Percentiles rank a stretch among this genome's conserved stretches.
Conservation (phyloP, 495 filamentous ascomycete species). For the Annulohypoxylon bovei region DNA sequence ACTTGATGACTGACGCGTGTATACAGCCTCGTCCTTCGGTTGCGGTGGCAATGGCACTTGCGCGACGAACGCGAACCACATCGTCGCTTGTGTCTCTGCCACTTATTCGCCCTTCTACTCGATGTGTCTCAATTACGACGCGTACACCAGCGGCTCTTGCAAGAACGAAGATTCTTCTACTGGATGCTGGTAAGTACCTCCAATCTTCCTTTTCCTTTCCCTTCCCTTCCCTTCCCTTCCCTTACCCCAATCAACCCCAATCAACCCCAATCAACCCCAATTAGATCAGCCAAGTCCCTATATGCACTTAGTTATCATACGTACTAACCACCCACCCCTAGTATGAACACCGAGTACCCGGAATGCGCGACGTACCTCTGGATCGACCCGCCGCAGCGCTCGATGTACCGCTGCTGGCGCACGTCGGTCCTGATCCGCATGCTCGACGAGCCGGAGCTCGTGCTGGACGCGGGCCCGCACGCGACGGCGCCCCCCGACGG, state of each 20-base stretch:
- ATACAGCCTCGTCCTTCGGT: conserved; percentile 37
- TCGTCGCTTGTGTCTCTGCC: conserved; percentile 48
- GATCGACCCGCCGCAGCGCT: conserved; percentile 41
- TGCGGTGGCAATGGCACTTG: conserved; percentile 38
- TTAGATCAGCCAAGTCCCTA: neutral
- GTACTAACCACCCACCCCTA: conserved; percentile 18
- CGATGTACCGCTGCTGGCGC: conserved; percentile 51
- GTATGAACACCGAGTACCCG: conserved; percentile 16
- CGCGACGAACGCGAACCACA: conserved; percentile 45
- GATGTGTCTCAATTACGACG: conserved; percentile 50
- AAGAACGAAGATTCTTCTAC: conserved; percentile 29
- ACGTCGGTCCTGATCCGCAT: conserved; percentile 39
- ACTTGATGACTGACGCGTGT: conserved; percentile 12
- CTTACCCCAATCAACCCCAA: neutral
- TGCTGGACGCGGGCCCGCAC: conserved; percentile 32
- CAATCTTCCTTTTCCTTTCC: neutral
- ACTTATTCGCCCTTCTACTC: conserved; percentile 43
- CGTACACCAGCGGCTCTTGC: conserved; percentile 41
- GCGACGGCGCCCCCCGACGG: neutral
- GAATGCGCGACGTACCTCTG: conserved; percentile 53
- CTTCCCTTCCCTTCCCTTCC: neutral
- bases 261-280: neutral
- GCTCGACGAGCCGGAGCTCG: conserved; percentile 44
- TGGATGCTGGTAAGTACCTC: conserved; percentile 52
- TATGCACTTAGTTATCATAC: neutral